phyloP scores from a whole-genome alignment of 2,329 filamentous ascomycete species.

The Aspergillus versicolor region DNA sequence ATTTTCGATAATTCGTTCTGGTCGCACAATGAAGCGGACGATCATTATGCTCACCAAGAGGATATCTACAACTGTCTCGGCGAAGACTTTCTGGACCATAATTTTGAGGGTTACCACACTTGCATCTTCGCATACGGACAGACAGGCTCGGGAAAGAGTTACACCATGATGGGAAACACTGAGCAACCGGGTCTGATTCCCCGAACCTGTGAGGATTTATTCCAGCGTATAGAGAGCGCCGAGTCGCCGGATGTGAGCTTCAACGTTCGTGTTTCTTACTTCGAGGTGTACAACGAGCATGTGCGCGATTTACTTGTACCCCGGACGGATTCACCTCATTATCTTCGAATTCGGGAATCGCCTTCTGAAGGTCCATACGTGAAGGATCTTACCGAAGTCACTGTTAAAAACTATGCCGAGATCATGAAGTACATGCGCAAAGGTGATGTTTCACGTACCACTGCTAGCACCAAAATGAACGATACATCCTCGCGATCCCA shows the following conservation, averaged over 20 bases:
- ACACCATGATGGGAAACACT: constrained; percentile 91
- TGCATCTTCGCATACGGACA: constrained; percentile 99
- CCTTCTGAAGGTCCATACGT: constrained; percentile 95
- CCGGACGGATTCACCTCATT: constrained; percentile 75
- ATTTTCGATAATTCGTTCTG: constrained; percentile 98
- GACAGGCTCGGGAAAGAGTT: constrained; percentile 95
- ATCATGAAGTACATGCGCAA: constrained; percentile 87
- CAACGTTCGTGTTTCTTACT: constrained; percentile 96
- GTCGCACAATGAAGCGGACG: constrained; percentile 78
- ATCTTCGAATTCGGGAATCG: constrained; percentile 95
- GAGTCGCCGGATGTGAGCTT: constrained; percentile 92
- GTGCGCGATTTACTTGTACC: constrained; percentile 90
- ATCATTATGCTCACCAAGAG: constrained; percentile 87
- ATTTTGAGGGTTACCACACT: constrained; percentile 98
- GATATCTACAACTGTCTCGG: constrained; percentile 93
- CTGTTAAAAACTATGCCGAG: constrained; percentile 81
- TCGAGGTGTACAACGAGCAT: constrained; percentile 99
- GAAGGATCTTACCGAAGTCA: constrained; percentile 91
- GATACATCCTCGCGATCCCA: constrained; percentile 96
- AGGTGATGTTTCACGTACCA: constrained; percentile 83
- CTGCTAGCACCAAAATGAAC: constrained; percentile 98
- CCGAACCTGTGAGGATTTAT: constrained; percentile 91
- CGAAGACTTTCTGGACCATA: constrained; percentile 97
- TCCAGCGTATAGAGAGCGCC: constrained; percentile 83
- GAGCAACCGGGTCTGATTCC: constrained; percentile 90